phyloP scores from a whole-genome alignment of 192 early-diverging fungal species.

The Geranomyces michiganensis region DNA sequence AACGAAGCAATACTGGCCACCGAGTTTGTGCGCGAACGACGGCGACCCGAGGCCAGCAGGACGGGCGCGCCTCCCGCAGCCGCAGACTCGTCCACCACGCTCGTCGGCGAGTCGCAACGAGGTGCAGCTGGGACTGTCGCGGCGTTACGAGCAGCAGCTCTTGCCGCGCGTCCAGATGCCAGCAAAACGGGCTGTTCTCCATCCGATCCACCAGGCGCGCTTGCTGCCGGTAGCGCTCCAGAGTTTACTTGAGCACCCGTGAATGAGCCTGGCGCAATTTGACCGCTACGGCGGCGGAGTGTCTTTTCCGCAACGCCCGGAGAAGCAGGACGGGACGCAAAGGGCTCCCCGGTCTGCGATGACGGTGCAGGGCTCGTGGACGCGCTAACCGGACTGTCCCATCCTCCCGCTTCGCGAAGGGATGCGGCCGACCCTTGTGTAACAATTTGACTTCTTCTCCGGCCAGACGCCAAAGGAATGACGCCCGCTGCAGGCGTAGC shows the following conservation, averaged over 20 bases:
- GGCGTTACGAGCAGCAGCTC: constrained; percentile 27
- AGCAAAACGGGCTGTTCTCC: constrained; percentile 35
- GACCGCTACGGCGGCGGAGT: no score
- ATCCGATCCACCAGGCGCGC: background rate
- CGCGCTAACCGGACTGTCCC: constrained; percentile 11
- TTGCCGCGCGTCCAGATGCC: constrained; percentile 42
- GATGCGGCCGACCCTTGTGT: no score
- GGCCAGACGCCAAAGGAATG: constrained; percentile 27
- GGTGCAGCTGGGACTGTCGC: background rate
- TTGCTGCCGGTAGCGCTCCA: no score
- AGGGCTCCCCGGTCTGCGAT: background rate
- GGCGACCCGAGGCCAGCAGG: constrained; percentile 50
- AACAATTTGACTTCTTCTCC: constrained; percentile 7
- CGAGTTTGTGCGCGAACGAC: constrained; percentile 33
- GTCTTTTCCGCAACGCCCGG: no score
- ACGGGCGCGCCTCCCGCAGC: constrained; percentile 27
- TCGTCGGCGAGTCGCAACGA: background rate
- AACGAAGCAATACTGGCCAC: background rate
- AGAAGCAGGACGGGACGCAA: no score
- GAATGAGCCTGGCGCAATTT: no score
- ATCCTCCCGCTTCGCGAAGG: no score
- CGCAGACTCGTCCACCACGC: background rate
- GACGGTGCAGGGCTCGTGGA: background rate
- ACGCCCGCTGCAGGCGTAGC: constrained; percentile 14
- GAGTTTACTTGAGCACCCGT: no score